Conservation (phyloP, 305 asterid genomes). For the Lippia alba region DNA sequence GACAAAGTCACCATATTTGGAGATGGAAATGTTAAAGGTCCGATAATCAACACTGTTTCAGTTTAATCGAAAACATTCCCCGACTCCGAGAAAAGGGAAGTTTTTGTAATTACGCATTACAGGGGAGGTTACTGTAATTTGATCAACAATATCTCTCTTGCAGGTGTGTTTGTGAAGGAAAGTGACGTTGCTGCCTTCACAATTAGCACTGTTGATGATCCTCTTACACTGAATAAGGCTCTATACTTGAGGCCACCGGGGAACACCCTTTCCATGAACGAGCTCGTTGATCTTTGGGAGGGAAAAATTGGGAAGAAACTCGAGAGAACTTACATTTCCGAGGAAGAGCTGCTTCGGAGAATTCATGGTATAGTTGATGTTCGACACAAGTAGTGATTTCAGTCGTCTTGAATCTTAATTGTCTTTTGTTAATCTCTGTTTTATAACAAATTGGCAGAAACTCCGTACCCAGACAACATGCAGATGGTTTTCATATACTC, state of each 20-base stretch:
- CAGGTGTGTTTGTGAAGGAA: constrained; percentile 80
- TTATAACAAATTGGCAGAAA: constrained; percentile 38
- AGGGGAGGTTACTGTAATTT: not conserved
- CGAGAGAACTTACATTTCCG: constrained; percentile 58
- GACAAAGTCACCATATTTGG: constrained; percentile 81
- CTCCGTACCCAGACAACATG: constrained; percentile 81
- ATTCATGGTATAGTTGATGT: constrained; percentile 69
- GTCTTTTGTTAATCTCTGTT: not conserved
- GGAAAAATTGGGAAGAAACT: constrained; percentile 64
- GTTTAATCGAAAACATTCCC: too few relatives aligned
- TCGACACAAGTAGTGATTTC: not conserved
- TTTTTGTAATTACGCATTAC: not conserved
- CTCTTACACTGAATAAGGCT: constrained; percentile 67
- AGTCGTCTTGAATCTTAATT: not conserved
- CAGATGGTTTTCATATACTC: constrained; percentile 84
- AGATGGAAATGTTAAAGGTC: constrained; percentile 83
- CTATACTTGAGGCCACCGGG: constrained; percentile 81
- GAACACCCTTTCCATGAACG: constrained; percentile 74
- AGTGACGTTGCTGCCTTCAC: constrained; percentile 88
- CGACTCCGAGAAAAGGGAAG: not conserved
- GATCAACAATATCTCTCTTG: not conserved
- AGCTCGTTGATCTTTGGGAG: constrained; percentile 87
- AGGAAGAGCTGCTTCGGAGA: constrained; percentile 64
- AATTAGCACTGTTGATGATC: constrained; percentile 80
- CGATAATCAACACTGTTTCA: not conserved